Base-by-base conservation (phyloP, 306 rosid genomes). In the Citrullus mucosospermus region DNA sequence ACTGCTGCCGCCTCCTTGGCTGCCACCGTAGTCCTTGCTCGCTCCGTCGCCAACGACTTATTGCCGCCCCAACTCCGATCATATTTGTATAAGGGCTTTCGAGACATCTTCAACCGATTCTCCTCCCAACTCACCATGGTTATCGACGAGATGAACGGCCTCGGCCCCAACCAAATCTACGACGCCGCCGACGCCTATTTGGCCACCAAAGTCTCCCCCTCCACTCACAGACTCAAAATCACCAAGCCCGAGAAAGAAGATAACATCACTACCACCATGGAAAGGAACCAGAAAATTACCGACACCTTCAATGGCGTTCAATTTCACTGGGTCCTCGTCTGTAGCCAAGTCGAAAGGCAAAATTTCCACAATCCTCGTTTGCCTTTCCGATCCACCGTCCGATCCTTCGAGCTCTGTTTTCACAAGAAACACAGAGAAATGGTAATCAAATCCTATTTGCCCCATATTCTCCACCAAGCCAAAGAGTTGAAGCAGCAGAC, bases 141-240 rank as follows among this genome's bases (percentile, higher is more conserved):
- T 16, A 80, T 93, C 58, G 89, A 88, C 39, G 96, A 91, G 80
- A 87, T 85, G 78, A 89, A 93, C 9, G 98, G 96, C 20, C 84
- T 93, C 1, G 79, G 62, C 8, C 68, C 20, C 81, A 93, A 93
- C 87, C 78, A 85, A 69, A 81, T 93, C 79, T 91, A 89, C 85
- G 89, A 82, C 9, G 86, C 96, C 0, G 96, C 90, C 0, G 90
- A 87, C 46, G 59, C 74, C 25, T 93, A 91, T 73, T 70, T 93
- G n/a, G 86, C 88, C 15, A 38, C 84, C n/a, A 88, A 61, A 67
- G 60, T 87, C 80, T 83, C 97, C 0, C 93, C 91, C 1, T 51
- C 83, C 12, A 88, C 89, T 0, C 82, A 76, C 0, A 73, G 91
- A 13, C 58, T 92, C 46, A 86, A 81, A 57, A 81, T 90, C 3